Conservation (phyloP, 805 yeast species). For the Novakomyces olei region DNA sequence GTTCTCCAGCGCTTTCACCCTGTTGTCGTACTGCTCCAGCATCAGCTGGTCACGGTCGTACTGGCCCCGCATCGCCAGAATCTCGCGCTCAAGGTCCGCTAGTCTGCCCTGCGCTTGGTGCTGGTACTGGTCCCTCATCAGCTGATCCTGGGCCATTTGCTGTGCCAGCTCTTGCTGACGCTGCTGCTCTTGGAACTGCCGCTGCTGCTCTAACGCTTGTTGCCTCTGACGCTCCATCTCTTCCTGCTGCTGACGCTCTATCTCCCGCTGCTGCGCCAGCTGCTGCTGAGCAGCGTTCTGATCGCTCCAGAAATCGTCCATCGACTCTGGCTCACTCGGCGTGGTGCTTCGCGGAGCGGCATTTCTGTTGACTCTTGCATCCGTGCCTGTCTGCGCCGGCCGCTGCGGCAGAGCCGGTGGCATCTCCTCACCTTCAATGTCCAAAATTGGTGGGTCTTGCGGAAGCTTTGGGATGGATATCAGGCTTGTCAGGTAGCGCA, state of each 20-base stretch:
- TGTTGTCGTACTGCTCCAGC: constrained; percentile 66
- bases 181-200: constrained; percentile 53
- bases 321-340: constrained; percentile 15
- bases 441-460: constrained; percentile 37
- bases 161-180: constrained; percentile 45
- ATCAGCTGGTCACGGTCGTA: constrained; percentile 68
- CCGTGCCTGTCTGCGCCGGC: constrained; percentile 12
- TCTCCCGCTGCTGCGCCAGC: constrained; percentile 25
- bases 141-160: constrained; percentile 46
- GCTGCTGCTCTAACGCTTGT: constrained; percentile 45
- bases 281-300: constrained; percentile 16
- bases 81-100: constrained; percentile 62
- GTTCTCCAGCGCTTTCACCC: constrained; percentile 59
- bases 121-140: constrained; percentile 42
- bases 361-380: no score
- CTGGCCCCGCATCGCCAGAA: constrained; percentile 51
- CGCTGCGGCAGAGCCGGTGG: constrained; percentile 22
- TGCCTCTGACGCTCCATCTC: constrained; percentile 48
- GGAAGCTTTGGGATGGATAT: constrained; percentile 57
- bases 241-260: constrained; percentile 34
- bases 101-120: constrained; percentile 58
- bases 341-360: constrained; percentile 8
- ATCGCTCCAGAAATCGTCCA: constrained; percentile 23
- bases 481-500: constrained; percentile 58
- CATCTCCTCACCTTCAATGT: constrained; percentile 22